These are phyloP conservation scores for Golubevia sp. DNA, from an alignment of 1,284 basidiomycete species.

Conservation along the genomic window DNA sequence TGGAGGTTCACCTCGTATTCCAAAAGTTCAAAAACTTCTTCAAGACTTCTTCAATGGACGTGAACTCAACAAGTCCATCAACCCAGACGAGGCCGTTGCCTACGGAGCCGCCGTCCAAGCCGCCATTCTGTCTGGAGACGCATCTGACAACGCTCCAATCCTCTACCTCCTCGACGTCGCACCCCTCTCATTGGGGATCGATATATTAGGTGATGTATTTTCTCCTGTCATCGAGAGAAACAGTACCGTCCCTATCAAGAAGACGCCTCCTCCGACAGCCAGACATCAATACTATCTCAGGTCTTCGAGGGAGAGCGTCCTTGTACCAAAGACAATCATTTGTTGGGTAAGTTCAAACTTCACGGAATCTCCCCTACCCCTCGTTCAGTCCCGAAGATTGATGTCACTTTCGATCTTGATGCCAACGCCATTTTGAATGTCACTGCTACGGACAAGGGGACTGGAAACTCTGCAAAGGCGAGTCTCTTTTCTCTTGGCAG, in stretches of 20 bases:
- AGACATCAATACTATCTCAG: background rate
- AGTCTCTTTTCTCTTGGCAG: too few species aligned
- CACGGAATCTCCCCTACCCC: background rate
- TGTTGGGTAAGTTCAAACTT: background rate
- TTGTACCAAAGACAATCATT: background rate
- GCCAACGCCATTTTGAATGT: background rate
- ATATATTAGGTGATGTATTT: background rate
- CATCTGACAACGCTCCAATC: background rate
- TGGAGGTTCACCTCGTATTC: background rate
- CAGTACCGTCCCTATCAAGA: background rate
- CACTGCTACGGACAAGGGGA: background rate
- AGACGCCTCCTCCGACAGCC: background rate
- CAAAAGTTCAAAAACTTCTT: background rate
- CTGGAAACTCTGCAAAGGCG: background rate
- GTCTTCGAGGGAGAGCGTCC: background rate
- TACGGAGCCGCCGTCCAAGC: too few species aligned
- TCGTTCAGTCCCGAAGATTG: background rate
- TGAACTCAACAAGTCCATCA: background rate
- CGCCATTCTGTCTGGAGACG: background rate
- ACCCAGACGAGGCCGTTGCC: background rate
- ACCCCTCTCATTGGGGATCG: background rate
- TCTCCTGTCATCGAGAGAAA: background rate
- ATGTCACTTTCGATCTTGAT: background rate
- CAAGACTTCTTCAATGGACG: background rate
- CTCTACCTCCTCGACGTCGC: background rate